These are phyloP conservation scores for Forsythia suspensa DNA, from an alignment of 257 asterid species.

Conservation along the genomic window DNA sequence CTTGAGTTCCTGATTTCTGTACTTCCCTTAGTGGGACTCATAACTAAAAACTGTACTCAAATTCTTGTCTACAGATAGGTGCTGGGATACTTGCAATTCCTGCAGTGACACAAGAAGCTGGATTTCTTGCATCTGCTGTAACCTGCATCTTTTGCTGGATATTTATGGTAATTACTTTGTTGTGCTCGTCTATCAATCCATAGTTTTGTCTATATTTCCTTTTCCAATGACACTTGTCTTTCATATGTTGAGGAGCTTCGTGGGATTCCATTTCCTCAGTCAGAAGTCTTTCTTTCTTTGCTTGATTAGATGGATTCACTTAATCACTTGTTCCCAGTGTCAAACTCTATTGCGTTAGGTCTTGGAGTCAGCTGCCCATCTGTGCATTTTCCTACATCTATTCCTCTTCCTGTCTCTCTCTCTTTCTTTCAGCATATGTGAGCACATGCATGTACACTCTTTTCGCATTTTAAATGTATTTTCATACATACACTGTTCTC, in stretches of 20 bases:
- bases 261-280: not conserved
- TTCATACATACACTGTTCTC: slow-evolving; percentile 10
- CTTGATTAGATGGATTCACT: not conserved
- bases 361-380: not conserved
- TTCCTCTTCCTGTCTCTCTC: not conserved
- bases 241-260: not conserved
- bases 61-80: slow-evolving; percentile 53
- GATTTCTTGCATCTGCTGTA: slow-evolving; percentile 78
- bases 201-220: not conserved
- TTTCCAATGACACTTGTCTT: slow-evolving; percentile 1
- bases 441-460: not conserved
- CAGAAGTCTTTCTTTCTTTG: not conserved
- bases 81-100: slow-evolving; percentile 98
- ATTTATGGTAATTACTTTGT: slow-evolving; percentile 59
- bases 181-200: not conserved
- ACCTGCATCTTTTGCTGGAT: slow-evolving; percentile 80
- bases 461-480: slow-evolving; percentile 1
- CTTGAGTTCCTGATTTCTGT: not conserved
- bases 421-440: not conserved
- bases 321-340: not conserved
- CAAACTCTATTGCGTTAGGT: slow-evolving; percentile 1
- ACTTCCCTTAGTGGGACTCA: slow-evolving; percentile 6
- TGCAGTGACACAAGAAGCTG: slow-evolving; percentile 94
- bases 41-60: not conserved
- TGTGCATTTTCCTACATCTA: not conserved